phyloP scores from a whole-genome alignment of 2,329 filamentous ascomycete genomes.

The Aspergillus fumigatus region DNA sequence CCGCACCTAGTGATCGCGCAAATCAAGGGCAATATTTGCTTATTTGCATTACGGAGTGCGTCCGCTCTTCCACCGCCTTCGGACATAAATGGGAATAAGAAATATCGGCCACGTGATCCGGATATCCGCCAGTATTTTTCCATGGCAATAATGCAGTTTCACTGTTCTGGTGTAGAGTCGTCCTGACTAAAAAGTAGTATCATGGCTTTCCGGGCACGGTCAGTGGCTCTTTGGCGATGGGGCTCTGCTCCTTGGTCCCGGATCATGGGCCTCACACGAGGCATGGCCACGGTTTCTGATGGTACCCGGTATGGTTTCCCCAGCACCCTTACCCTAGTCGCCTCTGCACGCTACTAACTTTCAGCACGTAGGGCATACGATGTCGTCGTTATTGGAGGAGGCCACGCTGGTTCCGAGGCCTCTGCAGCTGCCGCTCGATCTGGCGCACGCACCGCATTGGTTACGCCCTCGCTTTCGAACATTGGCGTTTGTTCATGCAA shows the following conservation, averaged over 20 bases:
- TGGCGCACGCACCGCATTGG: conserved; percentile 80
- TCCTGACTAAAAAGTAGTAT: conserved; percentile 2
- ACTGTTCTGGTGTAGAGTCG: neutral
- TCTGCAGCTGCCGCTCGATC: conserved; percentile 84
- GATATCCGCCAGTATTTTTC: conserved; percentile 15
- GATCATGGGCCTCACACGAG: conserved; percentile 20
- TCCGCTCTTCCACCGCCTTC: conserved; percentile 16
- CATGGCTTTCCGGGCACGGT: conserved; percentile 35
- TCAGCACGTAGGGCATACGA: conserved; percentile 62
- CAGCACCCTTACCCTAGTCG: neutral
- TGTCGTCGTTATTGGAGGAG: conserved; percentile 92
- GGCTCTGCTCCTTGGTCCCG: conserved; percentile 20
- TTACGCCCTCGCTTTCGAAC: conserved; percentile 84
- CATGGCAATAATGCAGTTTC: neutral
- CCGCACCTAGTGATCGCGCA: conserved; percentile 31
- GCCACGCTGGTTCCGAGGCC: conserved; percentile 92
- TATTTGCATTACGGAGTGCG: conserved; percentile 15
- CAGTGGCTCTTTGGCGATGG: conserved; percentile 25
- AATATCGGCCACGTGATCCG: conserved; percentile 11
- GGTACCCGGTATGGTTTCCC: conserved; percentile 28
- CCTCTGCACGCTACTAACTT: conserved; percentile 1
- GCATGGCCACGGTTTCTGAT: conserved; percentile 38
- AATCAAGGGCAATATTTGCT: neutral
- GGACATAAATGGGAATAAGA: conserved; percentile 13
- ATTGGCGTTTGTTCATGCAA: conserved; percentile 96